Conservation (phyloP, 2,329 filamentous ascomycete species). For the Fonsecaea monophora region DNA sequence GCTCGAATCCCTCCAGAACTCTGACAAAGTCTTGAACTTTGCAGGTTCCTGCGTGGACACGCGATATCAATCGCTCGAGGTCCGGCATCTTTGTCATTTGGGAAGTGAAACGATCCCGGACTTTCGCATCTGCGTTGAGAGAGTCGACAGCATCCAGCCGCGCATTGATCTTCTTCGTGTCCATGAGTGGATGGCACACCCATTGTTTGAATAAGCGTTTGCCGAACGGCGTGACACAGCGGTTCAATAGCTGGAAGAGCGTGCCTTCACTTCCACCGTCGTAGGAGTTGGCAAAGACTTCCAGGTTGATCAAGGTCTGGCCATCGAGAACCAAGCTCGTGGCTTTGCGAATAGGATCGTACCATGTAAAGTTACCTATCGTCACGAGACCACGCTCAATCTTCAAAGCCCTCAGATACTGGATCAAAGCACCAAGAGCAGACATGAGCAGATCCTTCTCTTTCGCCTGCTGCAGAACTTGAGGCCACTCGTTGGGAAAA, state of each 20-base stretch:
- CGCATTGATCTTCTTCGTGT: slow-evolving; percentile 87
- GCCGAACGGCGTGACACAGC: slow-evolving; percentile 94
- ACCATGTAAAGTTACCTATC: slow-evolving; percentile 87
- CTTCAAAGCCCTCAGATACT: slow-evolving; percentile 85
- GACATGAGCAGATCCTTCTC: slow-evolving; percentile 87
- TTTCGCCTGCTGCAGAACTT: slow-evolving; percentile 71
- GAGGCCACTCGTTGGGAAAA: slow-evolving; percentile 82
- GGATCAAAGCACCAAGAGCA: slow-evolving; percentile 83
- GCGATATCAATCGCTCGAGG: slow-evolving; percentile 89
- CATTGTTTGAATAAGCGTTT: slow-evolving; percentile 96
- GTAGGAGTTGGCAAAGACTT: slow-evolving; percentile 91
- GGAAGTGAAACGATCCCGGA: slow-evolving; percentile 86
- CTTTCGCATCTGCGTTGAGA: slow-evolving; percentile 78
- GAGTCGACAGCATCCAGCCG: slow-evolving; percentile 92
- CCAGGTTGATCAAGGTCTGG: slow-evolving; percentile 96
- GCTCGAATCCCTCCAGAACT: slow-evolving; percentile 94
- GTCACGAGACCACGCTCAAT: slow-evolving; percentile 86
- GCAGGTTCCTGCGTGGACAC: slow-evolving; percentile 90
- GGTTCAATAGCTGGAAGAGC: slow-evolving; percentile 86
- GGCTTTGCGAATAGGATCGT: slow-evolving; percentile 88
- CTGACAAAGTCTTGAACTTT: slow-evolving; percentile 90
- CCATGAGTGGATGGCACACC: slow-evolving; percentile 93
- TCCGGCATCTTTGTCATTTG: slow-evolving; percentile 93
- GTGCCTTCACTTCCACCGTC: slow-evolving; percentile 87
- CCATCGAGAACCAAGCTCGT: slow-evolving; percentile 92